A percentile compares a stretch with the other conserved stretches of the same genome.
These are phyloP conservation scores for Neurospora sp. DNA, from an alignment of 495 filamentous ascomycete species.

Conservation along the genomic window DNA sequence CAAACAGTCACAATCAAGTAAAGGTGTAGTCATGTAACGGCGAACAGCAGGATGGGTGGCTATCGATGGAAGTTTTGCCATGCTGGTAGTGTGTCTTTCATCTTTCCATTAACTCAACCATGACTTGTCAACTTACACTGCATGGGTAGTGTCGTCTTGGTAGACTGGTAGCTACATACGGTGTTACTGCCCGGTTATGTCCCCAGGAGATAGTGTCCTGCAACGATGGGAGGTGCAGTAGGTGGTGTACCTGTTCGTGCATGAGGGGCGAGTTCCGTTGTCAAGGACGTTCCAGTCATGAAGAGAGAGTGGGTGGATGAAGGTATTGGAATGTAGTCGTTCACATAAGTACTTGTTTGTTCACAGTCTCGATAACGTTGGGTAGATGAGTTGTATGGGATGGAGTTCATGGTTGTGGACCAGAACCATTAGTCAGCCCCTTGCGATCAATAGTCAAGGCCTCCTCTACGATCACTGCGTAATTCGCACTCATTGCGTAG, in stretches of 20 bases:
- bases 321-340: not conserved
- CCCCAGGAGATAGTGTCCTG: not conserved
- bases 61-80: no score
- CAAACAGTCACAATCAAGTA: not conserved
- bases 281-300: not conserved
- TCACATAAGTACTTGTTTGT: not conserved
- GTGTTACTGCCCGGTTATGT: not conserved
- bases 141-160: not conserved
- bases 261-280: not conserved
- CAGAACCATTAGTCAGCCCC: not conserved
- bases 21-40: not conserved
- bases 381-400: no score
- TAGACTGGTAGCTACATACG: not conserved
- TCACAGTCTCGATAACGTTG: no score
- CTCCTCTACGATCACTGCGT: not conserved
- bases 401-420: no score
- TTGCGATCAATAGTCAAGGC: not conserved
- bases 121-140: not conserved
- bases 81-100: no score
- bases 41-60: not conserved
- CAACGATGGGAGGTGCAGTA: not conserved
- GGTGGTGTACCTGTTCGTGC: not conserved
- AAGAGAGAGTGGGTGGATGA: not conserved
- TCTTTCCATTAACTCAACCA: not conserved
- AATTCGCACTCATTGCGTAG: not conserved